These are phyloP conservation scores for Corinectria fuckeliana DNA, from an alignment of 2,329 filamentous ascomycete species.

Conservation along the genomic window DNA sequence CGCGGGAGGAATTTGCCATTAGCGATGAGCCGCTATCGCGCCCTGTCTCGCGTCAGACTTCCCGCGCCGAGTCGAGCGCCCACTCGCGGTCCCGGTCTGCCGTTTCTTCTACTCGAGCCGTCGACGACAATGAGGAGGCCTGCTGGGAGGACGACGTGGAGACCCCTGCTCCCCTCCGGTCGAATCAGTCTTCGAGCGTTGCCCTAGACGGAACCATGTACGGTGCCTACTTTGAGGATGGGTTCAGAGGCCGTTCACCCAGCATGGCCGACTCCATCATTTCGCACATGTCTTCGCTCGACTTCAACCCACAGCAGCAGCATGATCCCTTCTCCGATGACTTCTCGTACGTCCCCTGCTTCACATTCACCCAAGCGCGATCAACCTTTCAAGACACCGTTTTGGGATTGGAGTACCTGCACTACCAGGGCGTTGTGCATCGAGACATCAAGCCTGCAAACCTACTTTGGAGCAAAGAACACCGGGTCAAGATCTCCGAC, in stretches of 20 bases:
- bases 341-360: slow-evolving; percentile 90
- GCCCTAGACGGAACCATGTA: slow-evolving; percentile 81
- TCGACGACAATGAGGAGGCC: slow-evolving; percentile 45
- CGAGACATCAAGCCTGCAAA: slow-evolving; percentile 91
- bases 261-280: slow-evolving; percentile 82
- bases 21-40: slow-evolving; percentile 46
- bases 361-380: slow-evolving; percentile 84
- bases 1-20: slow-evolving; percentile 48
- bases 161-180: slow-evolving; percentile 59
- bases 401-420: slow-evolving; percentile 89
- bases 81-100: slow-evolving; percentile 57
- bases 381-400: slow-evolving; percentile 91
- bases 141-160: slow-evolving; percentile 60
- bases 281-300: slow-evolving; percentile 71
- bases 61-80: slow-evolving; percentile 52
- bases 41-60: slow-evolving; percentile 47
- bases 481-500: slow-evolving; percentile 95
- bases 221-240: slow-evolving; percentile 69
- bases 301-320: slow-evolving; percentile 60
- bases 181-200: slow-evolving; percentile 58
- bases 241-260: slow-evolving; percentile 71
- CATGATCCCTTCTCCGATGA: slow-evolving; percentile 81
- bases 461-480: slow-evolving; percentile 82
- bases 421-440: slow-evolving; percentile 85
- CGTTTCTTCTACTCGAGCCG: slow-evolving; percentile 45